Conservation (phyloP, 164 flowering plant genomes). For the Cinnamomum micranthum region DNA sequence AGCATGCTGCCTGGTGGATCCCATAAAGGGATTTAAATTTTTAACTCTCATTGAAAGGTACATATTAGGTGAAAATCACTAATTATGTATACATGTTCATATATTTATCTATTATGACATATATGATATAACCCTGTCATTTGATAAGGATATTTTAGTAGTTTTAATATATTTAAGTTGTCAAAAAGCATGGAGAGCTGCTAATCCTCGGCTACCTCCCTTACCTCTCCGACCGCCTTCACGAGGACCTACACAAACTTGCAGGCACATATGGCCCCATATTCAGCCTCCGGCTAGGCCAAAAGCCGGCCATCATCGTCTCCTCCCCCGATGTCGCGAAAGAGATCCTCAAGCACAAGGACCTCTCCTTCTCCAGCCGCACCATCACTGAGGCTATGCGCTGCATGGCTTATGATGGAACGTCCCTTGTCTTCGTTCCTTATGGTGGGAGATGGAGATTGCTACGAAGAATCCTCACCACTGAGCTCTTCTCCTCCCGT, state of each 20-base stretch:
- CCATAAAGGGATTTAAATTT: too few relatives aligned
- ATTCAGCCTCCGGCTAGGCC: slow-evolving; percentile 32
- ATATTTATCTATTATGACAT: too few relatives aligned
- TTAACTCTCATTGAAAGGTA: too few relatives aligned
- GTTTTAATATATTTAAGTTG: too few relatives aligned
- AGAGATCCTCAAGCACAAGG: slow-evolving; percentile 30
- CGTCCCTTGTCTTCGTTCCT: slow-evolving; percentile 29
- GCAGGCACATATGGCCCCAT: slow-evolving; percentile 24
- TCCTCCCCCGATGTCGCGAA: slow-evolving; percentile 24
- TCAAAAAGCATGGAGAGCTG: too few relatives aligned
- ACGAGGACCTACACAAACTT: slow-evolving; percentile 27
- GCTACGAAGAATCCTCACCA: slow-evolving; percentile 27
- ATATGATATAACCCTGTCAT: too few relatives aligned
- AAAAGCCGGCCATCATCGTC: slow-evolving; percentile 28
- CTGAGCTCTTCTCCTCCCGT: slow-evolving; percentile 30
- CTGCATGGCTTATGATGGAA: slow-evolving; percentile 24
- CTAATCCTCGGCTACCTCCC: slow-evolving; percentile 26
- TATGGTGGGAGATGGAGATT: slow-evolving; percentile 29
- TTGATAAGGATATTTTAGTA: too few relatives aligned
- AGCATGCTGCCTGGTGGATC: too few relatives aligned
- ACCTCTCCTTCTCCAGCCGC: slow-evolving; percentile 27
- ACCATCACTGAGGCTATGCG: slow-evolving; percentile 35
- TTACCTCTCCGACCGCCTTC: slow-evolving; percentile 26
- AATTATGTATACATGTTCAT: too few relatives aligned
- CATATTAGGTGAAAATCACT: too few relatives aligned